Evolutionary conservation across 1,139 yeast genomes (phyloP), one percentile per base, ranked within the genome.

Genomic region (Eremothecium gossypii): DNA sequence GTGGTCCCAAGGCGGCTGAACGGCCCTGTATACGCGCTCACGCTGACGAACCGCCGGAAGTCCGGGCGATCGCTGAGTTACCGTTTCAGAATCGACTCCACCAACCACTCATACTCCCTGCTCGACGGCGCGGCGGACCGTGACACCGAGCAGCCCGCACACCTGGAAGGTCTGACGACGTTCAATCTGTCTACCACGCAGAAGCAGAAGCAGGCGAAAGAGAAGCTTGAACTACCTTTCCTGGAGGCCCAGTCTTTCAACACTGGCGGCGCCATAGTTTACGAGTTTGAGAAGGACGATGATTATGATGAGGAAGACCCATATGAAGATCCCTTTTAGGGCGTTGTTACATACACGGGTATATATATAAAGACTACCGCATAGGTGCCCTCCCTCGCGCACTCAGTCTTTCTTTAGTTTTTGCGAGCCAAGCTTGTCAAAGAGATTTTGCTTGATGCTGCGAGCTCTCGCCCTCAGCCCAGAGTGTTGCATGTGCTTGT

Each of bases 291-390:
- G 54, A 74, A 75, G 52, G 80, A 75, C 51, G 82, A 89, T 60
- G 97, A 89, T 59, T 89, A 87, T 45, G 97, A 91, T 58, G 97
- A 91, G 61, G 97, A 91, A 52, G 98, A 91, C 61, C 96, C 97
- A 0, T 89, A 81, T 54, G 98, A 91, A 58, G 97, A 91, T 57
- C 97, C 97, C 4, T 89, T 87, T 55, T 87, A 60, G 37, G n/a
- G 23, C 23, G 23, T 17, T 17, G 6, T 17, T 17, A 17, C 23
- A 17, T 17, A 17, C 23, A 17, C 3, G 23, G 6, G 23, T 17
- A 17, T 17, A 17, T 17, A 17, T 17, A 17, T 17, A 6, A 17
- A 17, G 23, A 17, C 23, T 17, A 17, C 23, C 23, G 23, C 23
- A 17, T 3, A 17, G 23, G 23, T 17, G 23, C 23, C 6, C 23